phyloP scores from a whole-genome alignment of 305 asterid genomes.

The Fraxinus platypoda region DNA sequence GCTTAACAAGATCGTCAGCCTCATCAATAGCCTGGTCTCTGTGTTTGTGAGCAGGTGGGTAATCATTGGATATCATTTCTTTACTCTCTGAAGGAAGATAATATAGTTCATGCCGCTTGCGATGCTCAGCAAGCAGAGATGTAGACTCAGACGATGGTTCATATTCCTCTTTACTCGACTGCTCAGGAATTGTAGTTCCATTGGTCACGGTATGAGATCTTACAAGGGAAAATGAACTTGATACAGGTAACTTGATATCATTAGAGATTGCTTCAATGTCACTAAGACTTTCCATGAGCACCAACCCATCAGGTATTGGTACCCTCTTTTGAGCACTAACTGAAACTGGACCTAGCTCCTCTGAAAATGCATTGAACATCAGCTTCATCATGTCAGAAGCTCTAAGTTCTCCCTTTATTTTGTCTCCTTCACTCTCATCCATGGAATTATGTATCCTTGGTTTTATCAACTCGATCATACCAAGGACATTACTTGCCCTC shows the following conservation, averaged over 20 bases:
- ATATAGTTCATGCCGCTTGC: constrained; percentile 82
- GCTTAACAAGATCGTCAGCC: constrained; percentile 63
- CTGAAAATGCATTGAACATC: constrained; percentile 57
- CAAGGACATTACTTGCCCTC: constrained; percentile 77
- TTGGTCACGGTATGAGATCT: constrained; percentile 38
- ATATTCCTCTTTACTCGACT: constrained; percentile 47
- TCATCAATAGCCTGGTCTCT: constrained; percentile 41
- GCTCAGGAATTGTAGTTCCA: constrained; percentile 29
- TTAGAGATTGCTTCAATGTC: constrained; percentile 71
- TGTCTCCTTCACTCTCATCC: constrained; percentile 39
- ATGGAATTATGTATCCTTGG: constrained; percentile 44
- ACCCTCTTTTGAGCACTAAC: constrained; percentile 75
- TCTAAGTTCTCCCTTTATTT: constrained; percentile 30
- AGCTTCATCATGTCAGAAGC: constrained; percentile 48
- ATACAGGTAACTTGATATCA: constrained; percentile 50
- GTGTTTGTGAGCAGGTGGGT: constrained; percentile 75
- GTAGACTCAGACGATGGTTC: constrained; percentile 57
- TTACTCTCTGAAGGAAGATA: constrained; percentile 68
- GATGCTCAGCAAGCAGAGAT: constrained; percentile 77
- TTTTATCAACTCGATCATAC: constrained; percentile 60
- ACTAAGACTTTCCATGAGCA: constrained; percentile 62
- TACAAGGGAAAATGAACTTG: constrained; percentile 64
- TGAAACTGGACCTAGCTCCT: constrained; percentile 90
- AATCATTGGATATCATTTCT: constrained; percentile 47
- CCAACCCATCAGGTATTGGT: constrained; percentile 69